Base-by-base conservation (phyloP, 73 alveolate genomes). In the Paramecium bursaria region DNA sequence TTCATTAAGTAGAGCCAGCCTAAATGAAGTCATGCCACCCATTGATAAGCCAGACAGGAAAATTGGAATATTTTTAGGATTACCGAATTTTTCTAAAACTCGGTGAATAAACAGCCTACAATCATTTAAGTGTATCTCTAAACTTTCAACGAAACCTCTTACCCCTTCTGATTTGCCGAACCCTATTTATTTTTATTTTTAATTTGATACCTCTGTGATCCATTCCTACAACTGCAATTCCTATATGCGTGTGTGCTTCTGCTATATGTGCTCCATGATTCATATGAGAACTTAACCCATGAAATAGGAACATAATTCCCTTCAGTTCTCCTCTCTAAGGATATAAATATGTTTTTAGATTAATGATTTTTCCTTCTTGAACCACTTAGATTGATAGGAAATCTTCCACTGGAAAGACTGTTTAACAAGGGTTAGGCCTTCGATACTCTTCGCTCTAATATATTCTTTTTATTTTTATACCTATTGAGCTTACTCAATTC, bases 191-290 rank as follows among this genome's bases (percentile, higher is more conserved):
- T n/a, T n/a, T n/a, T n/a, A n/a, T n/a, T n/a, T n/a, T n/a, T n/a
- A n/a, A n/a, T n/a, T n/a, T n/a, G n/a, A n/a, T n/a, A n/a, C n/a
- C 89, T 79, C 89, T 79, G 60, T 79, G 75, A 42, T 79, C 89
- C 10, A 79, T 53, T 3, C 89, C 89, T 26, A 79, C 89, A 0
- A 79, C 85, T n/a, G 39, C 19, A n/a, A 15, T 53, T 29, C 89
- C 89, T 9, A 14, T 39, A 13, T 79, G 44, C 17, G 85, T 50
- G 26, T 53, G 21, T 4, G 73, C 61, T 19, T 79, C 48, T 21
- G 89, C 89, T 10, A 79, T 79, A 39, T 79, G 89, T 21, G 89
- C 75, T 21, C 89, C 60, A 54, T 79, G 89, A 39, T 61, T 52
- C 5, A 79, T 50, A 42, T 73, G 75, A 17, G 85, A 54, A 55